These are phyloP conservation scores for Melampsora medusae DNA, from an alignment of 1,284 basidiomycete genomes.

Conservation along the genomic window DNA sequence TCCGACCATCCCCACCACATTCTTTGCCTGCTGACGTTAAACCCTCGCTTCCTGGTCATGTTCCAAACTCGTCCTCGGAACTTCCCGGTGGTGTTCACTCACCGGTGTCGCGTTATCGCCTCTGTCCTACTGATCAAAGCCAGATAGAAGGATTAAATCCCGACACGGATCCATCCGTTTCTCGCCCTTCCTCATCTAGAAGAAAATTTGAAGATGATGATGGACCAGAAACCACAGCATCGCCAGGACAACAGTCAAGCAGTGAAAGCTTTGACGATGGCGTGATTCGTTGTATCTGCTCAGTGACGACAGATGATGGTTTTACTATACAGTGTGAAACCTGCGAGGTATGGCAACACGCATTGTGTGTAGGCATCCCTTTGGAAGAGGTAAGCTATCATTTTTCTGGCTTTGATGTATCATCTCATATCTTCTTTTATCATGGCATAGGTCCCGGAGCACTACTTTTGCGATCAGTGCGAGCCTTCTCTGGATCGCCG, in stretches of 20 bases:
- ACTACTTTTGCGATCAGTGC: slow-evolving; percentile 57
- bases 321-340: slow-evolving; percentile 88
- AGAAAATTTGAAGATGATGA: slow-evolving; percentile 15
- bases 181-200: not conserved
- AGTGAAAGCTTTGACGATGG: slow-evolving; percentile 33
- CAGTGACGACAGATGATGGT: slow-evolving; percentile 72
- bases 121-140: not conserved
- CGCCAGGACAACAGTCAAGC: slow-evolving; percentile 15
- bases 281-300: slow-evolving; percentile 67
- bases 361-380: slow-evolving; percentile 72
- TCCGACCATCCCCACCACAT: too few species aligned
- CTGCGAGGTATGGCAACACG: slow-evolving; percentile 87
- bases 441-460: slow-evolving; percentile 66
- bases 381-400: slow-evolving; percentile 58
- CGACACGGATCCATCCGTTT: not conserved
- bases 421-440: not conserved
- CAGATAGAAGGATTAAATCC: too few species aligned
- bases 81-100: not conserved
- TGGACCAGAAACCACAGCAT: slow-evolving; percentile 4
- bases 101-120: not conserved
- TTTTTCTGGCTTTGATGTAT: not conserved
- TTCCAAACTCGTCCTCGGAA: not conserved
- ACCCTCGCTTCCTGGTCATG: not conserved
- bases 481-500: slow-evolving; percentile 47
- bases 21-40: not conserved